Percentiles rank a stretch among this genome's conserved stretches.
Evolutionary conservation across 805 yeast genomes (phyloP).

Genomic region (Jamesozyma gamospora): DNA sequence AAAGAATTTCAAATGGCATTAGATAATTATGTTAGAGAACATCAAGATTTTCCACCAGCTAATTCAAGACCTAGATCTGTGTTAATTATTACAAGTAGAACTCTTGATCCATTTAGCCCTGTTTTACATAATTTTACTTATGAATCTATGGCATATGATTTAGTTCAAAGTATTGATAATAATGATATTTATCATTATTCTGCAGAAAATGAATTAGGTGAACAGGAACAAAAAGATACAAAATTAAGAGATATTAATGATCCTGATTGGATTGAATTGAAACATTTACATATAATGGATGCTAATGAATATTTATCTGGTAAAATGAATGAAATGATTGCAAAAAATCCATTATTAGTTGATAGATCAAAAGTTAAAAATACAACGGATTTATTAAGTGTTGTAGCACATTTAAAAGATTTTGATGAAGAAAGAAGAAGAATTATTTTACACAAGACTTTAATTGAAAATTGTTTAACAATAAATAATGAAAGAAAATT

Average conservation of each 20-base stretch:
- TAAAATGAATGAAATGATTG: conserved; percentile 53
- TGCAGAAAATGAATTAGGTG: conserved; percentile 46
- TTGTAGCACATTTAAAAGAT: conserved; percentile 60
- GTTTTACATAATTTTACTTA: conserved; percentile 82
- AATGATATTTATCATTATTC: conserved; percentile 42
- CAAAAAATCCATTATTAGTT: conserved; percentile 65
- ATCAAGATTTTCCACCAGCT: conserved; percentile 55
- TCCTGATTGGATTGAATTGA: conserved; percentile 58
- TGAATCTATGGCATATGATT: conserved; percentile 85
- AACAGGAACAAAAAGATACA: conserved; percentile 35
- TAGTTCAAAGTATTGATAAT: conserved; percentile 37
- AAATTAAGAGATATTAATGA: conserved; percentile 47
- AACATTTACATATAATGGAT: conserved; percentile 68
- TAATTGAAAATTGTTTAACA: conserved; percentile 56
- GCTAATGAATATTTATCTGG: conserved; percentile 53
- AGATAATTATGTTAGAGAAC: conserved; percentile 63
- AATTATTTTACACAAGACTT: conserved; percentile 47
- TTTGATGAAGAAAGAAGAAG: conserved; percentile 59
- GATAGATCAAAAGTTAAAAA: conserved; percentile 55
- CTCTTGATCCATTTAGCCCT: conserved; percentile 76
- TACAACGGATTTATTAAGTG: conserved; percentile 63
- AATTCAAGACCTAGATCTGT: conserved; percentile 55
- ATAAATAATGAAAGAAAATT: conserved; percentile 48
- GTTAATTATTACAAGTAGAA: conserved; percentile 69
- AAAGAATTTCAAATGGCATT: conserved; percentile 56